Base-by-base conservation (phyloP, 2,329 filamentous ascomycete species). In the Colletotrichum neosansevieriae region DNA sequence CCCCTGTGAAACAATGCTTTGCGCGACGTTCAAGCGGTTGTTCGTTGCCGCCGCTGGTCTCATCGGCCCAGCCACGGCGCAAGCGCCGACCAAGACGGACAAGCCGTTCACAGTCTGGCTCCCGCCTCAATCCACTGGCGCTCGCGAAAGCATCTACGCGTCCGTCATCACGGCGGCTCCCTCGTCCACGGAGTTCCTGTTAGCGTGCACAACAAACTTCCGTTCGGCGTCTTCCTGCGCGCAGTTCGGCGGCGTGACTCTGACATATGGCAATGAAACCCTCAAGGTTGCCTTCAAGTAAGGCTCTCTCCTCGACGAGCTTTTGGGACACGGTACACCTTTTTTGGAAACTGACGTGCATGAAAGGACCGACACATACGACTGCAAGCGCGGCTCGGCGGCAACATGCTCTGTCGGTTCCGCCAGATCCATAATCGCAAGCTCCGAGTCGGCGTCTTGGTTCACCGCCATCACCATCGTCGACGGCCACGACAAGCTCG, bases 111-210 rank as follows among this genome's bases (percentile, higher is more conserved):
- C 57, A 11, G 44, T 69, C 24, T 69, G 67, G 67, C 51, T 69
- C n/a, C 67, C 67, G 29, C 58, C 67, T 44, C 67, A 57, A 13
- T 54, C 51, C 29, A 62, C 67, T 15, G 12, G 50, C 19, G 63
- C 38, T 11, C 57, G 62, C 17, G 51, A 67, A 9, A 45, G 44
- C 29, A 67, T 69, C 11, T 67, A 67, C 36, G 63, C 67, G 12
- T 69, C 67, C 38, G 63, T 69, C 57, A 67, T 69, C 45, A 67
- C 67, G 36, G 67, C 67, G 15, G 67, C 58, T n/a, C 58, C 63
- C 36, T 60, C 61, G n/a, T 67, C 63, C n/a, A 67, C 67, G 6
- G 67, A 67, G 32, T 54, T 45, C 7, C 19, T 62, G 34, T 32
- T 67, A 5, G 67, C 67, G 7, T 69, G 67, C 58, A 69, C 58